These are phyloP conservation scores for Aspergillus bridgeri DNA, from an alignment of 495 filamentous ascomycete genomes.

Conservation along the genomic window DNA sequence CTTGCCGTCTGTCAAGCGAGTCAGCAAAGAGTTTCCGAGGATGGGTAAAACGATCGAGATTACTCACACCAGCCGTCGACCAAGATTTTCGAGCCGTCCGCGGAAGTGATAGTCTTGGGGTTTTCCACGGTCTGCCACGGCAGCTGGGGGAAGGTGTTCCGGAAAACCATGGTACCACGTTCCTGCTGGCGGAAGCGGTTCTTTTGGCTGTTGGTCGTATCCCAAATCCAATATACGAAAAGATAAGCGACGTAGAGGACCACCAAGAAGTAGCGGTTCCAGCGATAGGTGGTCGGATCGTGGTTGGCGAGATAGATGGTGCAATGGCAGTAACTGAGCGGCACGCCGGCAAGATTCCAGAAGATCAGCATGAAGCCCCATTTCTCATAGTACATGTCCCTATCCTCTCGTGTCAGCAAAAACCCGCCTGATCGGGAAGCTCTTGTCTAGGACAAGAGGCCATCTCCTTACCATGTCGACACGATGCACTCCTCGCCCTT, in stretches of 20 bases:
- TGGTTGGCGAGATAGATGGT: conserved; percentile 91
- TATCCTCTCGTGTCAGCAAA: conserved; percentile 16
- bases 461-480: conserved; percentile 81
- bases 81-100: conserved; percentile 75
- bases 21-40: conserved; percentile 5
- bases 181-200: conserved; percentile 86
- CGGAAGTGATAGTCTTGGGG: conserved; percentile 78
- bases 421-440: background rate
- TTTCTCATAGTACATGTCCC: conserved; percentile 99
- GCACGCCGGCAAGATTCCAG: conserved; percentile 97
- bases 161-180: conserved; percentile 65
- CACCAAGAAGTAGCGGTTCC: conserved; percentile 63
- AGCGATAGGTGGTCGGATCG: conserved; percentile 74
- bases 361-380: conserved; percentile 99
- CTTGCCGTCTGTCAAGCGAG: conserved; percentile 53
- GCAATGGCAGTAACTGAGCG: conserved; percentile 95
- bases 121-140: conserved; percentile 86
- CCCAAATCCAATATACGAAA: conserved; percentile 90
- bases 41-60: background rate
- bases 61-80: conserved; percentile 84
- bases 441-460: background rate
- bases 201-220: conserved; percentile 89
- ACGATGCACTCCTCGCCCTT: conserved; percentile 96
- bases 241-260: conserved; percentile 71
- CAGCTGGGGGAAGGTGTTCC: conserved; percentile 88